Evolutionary conservation across 805 yeast species (phyloP).

Genomic region (Candida takata): DNA sequence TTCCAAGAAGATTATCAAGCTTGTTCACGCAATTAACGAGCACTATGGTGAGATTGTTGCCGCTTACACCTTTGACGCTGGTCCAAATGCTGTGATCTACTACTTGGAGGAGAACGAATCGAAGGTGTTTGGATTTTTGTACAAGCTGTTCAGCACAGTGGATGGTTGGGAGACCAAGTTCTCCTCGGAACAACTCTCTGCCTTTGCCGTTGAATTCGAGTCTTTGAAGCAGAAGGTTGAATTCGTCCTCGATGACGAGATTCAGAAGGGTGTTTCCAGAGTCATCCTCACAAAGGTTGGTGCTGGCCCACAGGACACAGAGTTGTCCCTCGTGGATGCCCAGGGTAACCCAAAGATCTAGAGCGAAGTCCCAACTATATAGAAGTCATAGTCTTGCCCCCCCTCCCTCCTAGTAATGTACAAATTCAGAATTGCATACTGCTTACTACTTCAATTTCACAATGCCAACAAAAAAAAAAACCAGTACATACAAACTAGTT

Average conservation of each 20-base stretch:
- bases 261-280: conserved; percentile 68
- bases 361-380: background rate
- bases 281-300: conserved; percentile 85
- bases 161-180: conserved; percentile 61
- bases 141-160: conserved; percentile 49
- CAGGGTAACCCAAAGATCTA: conserved; percentile 48
- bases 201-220: conserved; percentile 22
- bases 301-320: conserved; percentile 68
- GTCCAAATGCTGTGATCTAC: conserved; percentile 96
- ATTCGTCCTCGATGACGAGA: conserved; percentile 40
- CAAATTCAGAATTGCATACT: too few species aligned
- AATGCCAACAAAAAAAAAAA: too few species aligned
- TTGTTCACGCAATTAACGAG: conserved; percentile 72
- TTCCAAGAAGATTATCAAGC: conserved; percentile 71
- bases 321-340: conserved; percentile 48
- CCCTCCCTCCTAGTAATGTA: too few species aligned
- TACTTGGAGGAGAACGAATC: conserved; percentile 71
- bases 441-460: too few species aligned
- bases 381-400: background rate
- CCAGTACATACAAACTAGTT: too few species aligned
- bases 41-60: conserved; percentile 54
- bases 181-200: conserved; percentile 22
- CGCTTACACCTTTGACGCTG: conserved; percentile 98
- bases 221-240: conserved; percentile 27
- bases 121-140: conserved; percentile 64